These are phyloP conservation scores for Catharanthus roseus DNA, from an alignment of 257 asterid genomes.

Conservation along the genomic window DNA sequence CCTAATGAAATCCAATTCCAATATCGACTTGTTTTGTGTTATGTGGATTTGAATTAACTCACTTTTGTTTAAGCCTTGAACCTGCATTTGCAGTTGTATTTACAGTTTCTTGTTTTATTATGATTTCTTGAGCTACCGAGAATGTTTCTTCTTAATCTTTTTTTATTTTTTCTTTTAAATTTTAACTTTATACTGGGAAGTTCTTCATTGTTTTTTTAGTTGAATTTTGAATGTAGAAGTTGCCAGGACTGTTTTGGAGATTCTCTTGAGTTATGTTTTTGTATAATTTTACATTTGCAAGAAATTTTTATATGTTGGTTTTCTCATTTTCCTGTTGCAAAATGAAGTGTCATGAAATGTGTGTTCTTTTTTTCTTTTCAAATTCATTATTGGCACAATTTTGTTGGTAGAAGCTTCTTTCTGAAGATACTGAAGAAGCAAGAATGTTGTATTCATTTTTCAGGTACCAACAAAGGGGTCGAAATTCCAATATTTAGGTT, in stretches of 20 bases:
- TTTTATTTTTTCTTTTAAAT: neutral
- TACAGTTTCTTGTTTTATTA: neutral
- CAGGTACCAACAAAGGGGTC: neutral
- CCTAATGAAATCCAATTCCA: neutral
- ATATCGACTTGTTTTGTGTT: neutral
- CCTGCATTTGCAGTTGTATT: slow-evolving; percentile 5
- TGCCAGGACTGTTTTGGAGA: neutral
- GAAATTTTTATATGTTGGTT: neutral
- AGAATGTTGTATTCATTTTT: neutral
- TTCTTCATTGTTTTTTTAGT: neutral
- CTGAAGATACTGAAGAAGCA: slow-evolving; percentile 2
- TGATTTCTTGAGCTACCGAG: neutral
- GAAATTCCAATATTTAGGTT: neutral
- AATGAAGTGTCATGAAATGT: neutral
- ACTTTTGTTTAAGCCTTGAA: neutral
- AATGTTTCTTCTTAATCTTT: too few relatives aligned
- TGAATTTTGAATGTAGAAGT: neutral
- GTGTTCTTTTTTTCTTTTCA: neutral
- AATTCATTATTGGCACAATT: neutral
- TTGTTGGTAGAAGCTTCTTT: neutral
- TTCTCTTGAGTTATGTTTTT: neutral
- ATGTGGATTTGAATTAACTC: neutral
- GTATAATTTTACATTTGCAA: neutral
- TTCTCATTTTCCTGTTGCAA: neutral
- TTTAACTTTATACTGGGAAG: slow-evolving; percentile 1